Conservation (phyloP, 1,284 basidiomycete species). For the Tetrapyrgos nigripes region DNA sequence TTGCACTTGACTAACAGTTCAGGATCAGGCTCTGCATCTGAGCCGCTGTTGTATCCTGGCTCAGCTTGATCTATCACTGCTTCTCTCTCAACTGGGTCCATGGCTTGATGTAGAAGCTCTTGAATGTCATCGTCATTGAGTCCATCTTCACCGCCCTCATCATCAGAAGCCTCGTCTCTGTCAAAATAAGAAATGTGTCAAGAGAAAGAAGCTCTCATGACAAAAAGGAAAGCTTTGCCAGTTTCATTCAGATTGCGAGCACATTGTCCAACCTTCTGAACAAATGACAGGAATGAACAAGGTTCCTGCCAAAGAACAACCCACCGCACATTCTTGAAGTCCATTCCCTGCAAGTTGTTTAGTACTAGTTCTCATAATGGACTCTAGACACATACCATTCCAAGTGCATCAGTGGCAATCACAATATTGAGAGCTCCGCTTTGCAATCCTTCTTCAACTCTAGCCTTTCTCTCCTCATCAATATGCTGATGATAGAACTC, state of each 20-base stretch:
- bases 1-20: not conserved
- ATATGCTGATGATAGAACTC: slow-evolving; percentile 23
- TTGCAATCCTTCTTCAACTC: not conserved
- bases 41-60: no score
- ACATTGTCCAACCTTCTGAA: no score
- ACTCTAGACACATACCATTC: not conserved
- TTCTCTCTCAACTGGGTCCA: slow-evolving; percentile 1
- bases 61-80: no score
- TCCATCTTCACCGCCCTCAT: not conserved
- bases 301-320: no score
- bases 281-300: no score
- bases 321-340: no score
- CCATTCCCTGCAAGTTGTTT: slow-evolving; percentile 12
- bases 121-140: no score
- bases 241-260: no score
- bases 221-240: no score
- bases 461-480: not conserved
- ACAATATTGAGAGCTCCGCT: not conserved
- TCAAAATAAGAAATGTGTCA: no score
- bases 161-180: no score
- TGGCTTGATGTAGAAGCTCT: not conserved
- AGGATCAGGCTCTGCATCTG: not conserved
- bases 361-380: not conserved
- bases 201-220: no score
- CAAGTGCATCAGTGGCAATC: slow-evolving; percentile 1